Evolutionary conservation across 306 rosid species (phyloP).

Genomic region (Cucumis hystrix): DNA sequence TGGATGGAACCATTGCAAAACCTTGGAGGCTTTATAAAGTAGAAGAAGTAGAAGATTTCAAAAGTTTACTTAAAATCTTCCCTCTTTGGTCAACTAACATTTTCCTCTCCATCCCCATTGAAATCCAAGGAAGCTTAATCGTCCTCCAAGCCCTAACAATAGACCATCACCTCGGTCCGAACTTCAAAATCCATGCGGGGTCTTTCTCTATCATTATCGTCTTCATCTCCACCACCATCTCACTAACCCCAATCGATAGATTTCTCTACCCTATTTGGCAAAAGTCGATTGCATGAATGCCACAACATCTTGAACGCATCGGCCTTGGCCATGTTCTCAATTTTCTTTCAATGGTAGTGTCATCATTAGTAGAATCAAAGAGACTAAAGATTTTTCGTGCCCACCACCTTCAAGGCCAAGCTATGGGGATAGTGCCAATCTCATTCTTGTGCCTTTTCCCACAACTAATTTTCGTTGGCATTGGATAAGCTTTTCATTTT

Average conservation of each 20-base stretch:
- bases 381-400: slow-evolving; percentile 24
- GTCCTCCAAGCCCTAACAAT: slow-evolving; percentile 45
- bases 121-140: slow-evolving; percentile 22
- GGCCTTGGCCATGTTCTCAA: slow-evolving; percentile 43
- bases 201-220: slow-evolving; percentile 15
- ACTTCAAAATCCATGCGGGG: slow-evolving; percentile 35
- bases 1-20: slow-evolving; percentile 27
- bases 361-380: slow-evolving; percentile 57
- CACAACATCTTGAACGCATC: slow-evolving; percentile 31
- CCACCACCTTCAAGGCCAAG: neutral
- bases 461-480: slow-evolving; percentile 33
- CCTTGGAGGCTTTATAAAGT: slow-evolving; percentile 42
- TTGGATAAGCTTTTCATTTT: slow-evolving; percentile 66
- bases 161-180: slow-evolving; percentile 42
- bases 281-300: slow-evolving; percentile 15
- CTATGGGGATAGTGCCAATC: slow-evolving; percentile 11
- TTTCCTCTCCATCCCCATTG: slow-evolving; percentile 35
- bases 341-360: slow-evolving; percentile 19
- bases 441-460: slow-evolving; percentile 41
- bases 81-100: slow-evolving; percentile 40
- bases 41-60: slow-evolving; percentile 49
- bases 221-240: slow-evolving; percentile 24
- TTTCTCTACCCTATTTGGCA: slow-evolving; percentile 29
- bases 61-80: slow-evolving; percentile 23
- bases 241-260: slow-evolving; percentile 28